phyloP scores from a whole-genome alignment of 2,329 filamentous ascomycete genomes.

The Trichoderma brevicompactum region DNA sequence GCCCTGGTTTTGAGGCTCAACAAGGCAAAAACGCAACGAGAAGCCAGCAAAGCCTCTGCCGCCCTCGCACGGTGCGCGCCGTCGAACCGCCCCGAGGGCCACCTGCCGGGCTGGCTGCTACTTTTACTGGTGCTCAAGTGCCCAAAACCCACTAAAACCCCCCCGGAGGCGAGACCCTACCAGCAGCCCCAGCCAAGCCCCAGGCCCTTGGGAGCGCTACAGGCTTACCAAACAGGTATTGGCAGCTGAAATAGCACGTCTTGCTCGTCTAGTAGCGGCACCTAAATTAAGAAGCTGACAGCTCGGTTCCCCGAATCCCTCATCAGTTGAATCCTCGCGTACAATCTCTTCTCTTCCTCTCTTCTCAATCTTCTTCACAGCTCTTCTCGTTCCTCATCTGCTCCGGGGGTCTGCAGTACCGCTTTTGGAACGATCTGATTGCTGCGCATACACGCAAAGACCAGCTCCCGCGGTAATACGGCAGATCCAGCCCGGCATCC shows the following conservation, averaged over 20 bases:
- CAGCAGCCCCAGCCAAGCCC: neutral
- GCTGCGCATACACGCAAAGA: neutral
- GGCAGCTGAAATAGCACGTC: constrained; percentile 21
- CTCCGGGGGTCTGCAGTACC: neutral
- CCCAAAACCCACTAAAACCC: neutral
- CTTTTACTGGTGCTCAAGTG: too few relatives aligned
- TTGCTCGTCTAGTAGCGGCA: constrained; percentile 17
- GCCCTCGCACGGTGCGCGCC: constrained; percentile 24
- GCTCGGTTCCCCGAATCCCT: neutral
- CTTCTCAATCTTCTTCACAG: neutral
- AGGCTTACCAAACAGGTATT: neutral
- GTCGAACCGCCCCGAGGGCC: constrained; percentile 9
- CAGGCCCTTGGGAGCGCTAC: too few relatives aligned
- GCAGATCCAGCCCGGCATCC: constrained; percentile 8
- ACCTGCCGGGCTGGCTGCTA: neutral
- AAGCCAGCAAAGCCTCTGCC: neutral
- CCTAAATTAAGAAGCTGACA: constrained; percentile 27
- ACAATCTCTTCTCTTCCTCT: neutral
- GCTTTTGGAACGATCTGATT: neutral
- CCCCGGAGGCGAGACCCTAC: neutral
- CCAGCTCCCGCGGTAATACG: neutral
- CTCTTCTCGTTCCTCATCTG: neutral
- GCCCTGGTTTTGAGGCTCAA: constrained; percentile 18
- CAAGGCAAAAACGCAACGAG: neutral
- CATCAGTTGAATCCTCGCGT: constrained; percentile 1